Percentiles rank a stretch among this genome's conserved stretches.
Evolutionary conservation across 2,329 filamentous ascomycete species (phyloP).

Genomic region (Aspergillus chevalieri): DNA sequence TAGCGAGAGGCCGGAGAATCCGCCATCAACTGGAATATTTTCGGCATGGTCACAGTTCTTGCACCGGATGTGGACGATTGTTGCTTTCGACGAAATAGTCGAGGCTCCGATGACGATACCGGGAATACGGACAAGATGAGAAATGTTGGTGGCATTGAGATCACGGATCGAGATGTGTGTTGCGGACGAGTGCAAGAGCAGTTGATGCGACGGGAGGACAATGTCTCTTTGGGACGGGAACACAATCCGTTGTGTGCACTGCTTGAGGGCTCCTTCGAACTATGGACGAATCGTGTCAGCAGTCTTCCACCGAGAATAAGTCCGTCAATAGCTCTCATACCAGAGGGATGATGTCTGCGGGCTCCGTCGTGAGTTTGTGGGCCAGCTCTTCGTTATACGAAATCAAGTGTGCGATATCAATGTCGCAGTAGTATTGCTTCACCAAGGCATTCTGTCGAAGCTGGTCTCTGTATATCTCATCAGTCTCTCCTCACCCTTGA

Average conservation of each 20-base stretch:
- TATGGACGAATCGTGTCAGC: constrained; percentile 29
- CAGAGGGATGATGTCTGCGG: constrained; percentile 84
- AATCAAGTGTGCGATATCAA: constrained; percentile 92
- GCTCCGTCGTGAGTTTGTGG: constrained; percentile 80
- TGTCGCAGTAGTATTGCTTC: constrained; percentile 91
- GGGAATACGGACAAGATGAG: constrained; percentile 89
- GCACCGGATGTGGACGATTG: constrained; percentile 78
- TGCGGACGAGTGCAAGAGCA: constrained; percentile 87
- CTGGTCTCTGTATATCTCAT: constrained; percentile 63
- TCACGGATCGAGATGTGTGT: constrained; percentile 90
- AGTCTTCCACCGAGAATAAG: background rate
- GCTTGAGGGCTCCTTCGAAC: constrained; percentile 87
- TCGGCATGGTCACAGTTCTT: constrained; percentile 72
- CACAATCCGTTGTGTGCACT: constrained; percentile 88
- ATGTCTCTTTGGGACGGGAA: constrained; percentile 66
- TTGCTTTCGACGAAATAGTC: constrained; percentile 93
- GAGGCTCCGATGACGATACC: constrained; percentile 97
- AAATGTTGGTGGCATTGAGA: constrained; percentile 85
- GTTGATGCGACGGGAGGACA: constrained; percentile 81
- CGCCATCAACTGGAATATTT: constrained; percentile 67
- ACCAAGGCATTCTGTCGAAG: constrained; percentile 89
- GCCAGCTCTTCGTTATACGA: constrained; percentile 94
- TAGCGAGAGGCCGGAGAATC: constrained; percentile 80
- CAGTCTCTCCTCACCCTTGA: constrained; percentile 1
- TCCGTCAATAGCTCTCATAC: constrained; percentile 45